Evolutionary conservation across 2,329 filamentous ascomycete genomes (phyloP), one percentile per base, ranked within the genome.

Genomic region (Aspergillus nomiae): DNA sequence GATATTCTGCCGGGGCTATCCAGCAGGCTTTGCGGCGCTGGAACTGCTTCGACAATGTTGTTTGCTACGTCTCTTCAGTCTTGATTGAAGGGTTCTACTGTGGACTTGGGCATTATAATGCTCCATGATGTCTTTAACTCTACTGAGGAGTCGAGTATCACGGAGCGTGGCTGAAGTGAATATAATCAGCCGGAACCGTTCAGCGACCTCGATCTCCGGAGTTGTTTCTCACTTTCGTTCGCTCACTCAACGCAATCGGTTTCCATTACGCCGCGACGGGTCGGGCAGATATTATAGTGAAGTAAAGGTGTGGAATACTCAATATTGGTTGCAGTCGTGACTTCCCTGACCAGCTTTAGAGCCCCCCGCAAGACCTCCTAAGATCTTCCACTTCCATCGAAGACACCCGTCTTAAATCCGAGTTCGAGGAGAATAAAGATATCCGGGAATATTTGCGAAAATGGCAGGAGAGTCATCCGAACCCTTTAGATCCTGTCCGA

Each of bases 381-480:
- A 45, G 54, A 26, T 24, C 63, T 28, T 60, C 61, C 24, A 57
- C 66, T 12, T 69, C 68, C 6, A 63, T 73, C 53, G 68, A 73
- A 56, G 67, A 76, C 58, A 71, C 74, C 43, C 70, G 73, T 16
- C 64, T 69, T 9, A 66, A 73, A 55, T 71, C 67, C 53, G 77
- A 80, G 62, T 71, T 79, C 38, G 74, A 77, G 61, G 68, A 71
- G 36, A 73, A 75, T 55, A 73, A 72, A 43, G 72, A 80, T 61
- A 80, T 82, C 34, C 74, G 78, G 56, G 68, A 74, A n/a, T 81
- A 81, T 59, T 67, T 82, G 24, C 67, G 67, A 54, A 75, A 76
- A 73, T 82, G 80, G 80, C 75, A 77, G 63, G 68, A 71, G 12
- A 67, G 62, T 9, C 74, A 76, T 32, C 63, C 70, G 1, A 73